A percentile compares a stretch with the other conserved stretches of the same genome.
These are phyloP conservation scores for Xylaria cubensis DNA, from an alignment of 495 filamentous ascomycete genomes.

Conservation along the genomic window DNA sequence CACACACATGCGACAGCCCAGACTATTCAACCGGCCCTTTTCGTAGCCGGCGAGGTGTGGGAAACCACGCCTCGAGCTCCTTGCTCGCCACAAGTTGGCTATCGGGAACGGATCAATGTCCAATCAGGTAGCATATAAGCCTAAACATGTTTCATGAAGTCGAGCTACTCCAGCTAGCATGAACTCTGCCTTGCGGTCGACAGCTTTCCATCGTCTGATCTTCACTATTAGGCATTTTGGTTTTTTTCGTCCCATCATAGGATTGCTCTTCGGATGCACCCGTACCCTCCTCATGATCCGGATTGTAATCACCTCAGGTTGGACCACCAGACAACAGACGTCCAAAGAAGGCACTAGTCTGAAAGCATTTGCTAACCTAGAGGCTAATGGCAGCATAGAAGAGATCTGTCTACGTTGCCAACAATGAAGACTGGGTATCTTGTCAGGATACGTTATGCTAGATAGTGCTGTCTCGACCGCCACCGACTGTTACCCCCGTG, in stretches of 20 bases:
- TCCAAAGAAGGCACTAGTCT: neutral
- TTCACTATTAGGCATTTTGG: conserved; percentile 24
- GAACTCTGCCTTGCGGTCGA: neutral
- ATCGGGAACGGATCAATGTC: neutral
- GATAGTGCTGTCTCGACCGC: neutral
- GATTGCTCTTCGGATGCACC: conserved; percentile 17
- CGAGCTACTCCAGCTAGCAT: conserved; percentile 3
- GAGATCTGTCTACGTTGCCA: neutral
- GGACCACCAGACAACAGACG: neutral
- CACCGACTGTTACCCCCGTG: neutral
- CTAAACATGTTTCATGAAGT: neutral
- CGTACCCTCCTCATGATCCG: conserved; percentile 7
- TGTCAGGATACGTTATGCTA: neutral
- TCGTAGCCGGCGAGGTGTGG: neutral
- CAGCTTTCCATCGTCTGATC: conserved; percentile 12
- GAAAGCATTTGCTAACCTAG: neutral
- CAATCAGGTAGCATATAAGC: neutral
- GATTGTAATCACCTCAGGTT: conserved; percentile 10
- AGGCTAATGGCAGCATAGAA: neutral
- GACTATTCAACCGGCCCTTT: conserved; percentile 24
- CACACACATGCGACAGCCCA: conserved; percentile 23
- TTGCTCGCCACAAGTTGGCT: neutral
- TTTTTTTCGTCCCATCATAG: conserved; percentile 22
- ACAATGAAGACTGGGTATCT: neutral
- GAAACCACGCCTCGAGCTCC: neutral